Conservation (phyloP, 177 flowering plant species). For the Vitis hybrid region DNA sequence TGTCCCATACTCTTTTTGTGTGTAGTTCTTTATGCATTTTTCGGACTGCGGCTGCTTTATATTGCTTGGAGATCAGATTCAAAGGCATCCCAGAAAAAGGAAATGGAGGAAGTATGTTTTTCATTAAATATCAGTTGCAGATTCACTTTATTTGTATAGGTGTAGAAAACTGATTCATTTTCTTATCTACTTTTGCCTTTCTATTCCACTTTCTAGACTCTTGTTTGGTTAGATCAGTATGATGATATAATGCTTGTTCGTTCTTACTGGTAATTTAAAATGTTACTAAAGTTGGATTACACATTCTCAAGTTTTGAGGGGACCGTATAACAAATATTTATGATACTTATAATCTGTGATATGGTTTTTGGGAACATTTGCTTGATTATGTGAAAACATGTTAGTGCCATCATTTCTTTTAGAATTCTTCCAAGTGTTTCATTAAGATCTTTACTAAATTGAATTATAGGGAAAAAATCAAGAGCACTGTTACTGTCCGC, state of each 20-base stretch:
- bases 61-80: conserved; percentile 99
- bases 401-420: too few relatives aligned
- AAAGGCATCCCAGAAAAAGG: conserved; percentile 87
- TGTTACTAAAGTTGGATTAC: not conserved
- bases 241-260: not conserved
- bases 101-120: conserved; percentile 88
- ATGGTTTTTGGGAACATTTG: too few relatives aligned
- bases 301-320: not conserved
- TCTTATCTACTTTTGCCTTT: not conserved
- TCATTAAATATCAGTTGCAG: not conserved
- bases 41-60: conserved; percentile 90
- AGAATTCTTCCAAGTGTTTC: too few relatives aligned
- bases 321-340: too few relatives aligned
- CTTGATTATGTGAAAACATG: too few relatives aligned
- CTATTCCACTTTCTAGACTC: not conserved
- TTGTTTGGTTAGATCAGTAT: not conserved
- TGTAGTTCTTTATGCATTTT: conserved; percentile 93
- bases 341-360: too few relatives aligned
- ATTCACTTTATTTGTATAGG: not conserved
- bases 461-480: too few relatives aligned
- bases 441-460: too few relatives aligned
- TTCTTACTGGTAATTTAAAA: not conserved
- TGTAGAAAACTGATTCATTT: not conserved
- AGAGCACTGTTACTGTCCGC: too few relatives aligned
- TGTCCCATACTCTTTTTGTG: not conserved